phyloP scores from a whole-genome alignment of 2,329 filamentous ascomycete species.

The Parasarocladium wereldwijsianum region DNA sequence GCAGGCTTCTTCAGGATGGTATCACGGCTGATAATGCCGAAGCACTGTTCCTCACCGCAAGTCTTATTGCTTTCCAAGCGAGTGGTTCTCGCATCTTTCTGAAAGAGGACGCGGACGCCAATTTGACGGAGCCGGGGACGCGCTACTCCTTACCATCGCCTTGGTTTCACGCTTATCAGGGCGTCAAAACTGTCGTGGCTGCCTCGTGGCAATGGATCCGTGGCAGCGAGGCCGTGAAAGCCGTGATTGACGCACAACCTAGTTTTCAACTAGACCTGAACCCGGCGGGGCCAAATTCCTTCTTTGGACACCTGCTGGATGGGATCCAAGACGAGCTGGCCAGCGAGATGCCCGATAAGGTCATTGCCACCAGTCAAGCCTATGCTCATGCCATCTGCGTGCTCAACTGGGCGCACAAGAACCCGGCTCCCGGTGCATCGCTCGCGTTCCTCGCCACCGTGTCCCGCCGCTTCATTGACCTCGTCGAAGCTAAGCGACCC shows the following conservation, averaged over 20 bases:
- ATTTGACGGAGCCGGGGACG: slow-evolving; percentile 19
- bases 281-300: slow-evolving; percentile 32
- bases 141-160: slow-evolving; percentile 44
- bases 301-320: slow-evolving; percentile 46
- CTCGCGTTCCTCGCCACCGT: slow-evolving; percentile 52
- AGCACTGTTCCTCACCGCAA: slow-evolving; percentile 45
- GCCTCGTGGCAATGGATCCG: slow-evolving; percentile 51
- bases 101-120: slow-evolving; percentile 33
- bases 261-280: slow-evolving; percentile 45
- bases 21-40: slow-evolving; percentile 46
- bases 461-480: slow-evolving; percentile 43
- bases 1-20: slow-evolving; percentile 37
- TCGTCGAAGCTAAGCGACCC: slow-evolving; percentile 42
- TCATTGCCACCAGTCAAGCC: slow-evolving; percentile 27
- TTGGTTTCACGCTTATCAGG: slow-evolving; percentile 55
- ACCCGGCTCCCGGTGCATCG: slow-evolving; percentile 41
- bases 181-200: slow-evolving; percentile 50
- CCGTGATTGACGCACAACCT: slow-evolving; percentile 50
- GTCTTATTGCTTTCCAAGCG: slow-evolving; percentile 53
- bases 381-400: slow-evolving; percentile 52
- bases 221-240: slow-evolving; percentile 38
- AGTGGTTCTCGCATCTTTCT: slow-evolving; percentile 47
- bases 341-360: slow-evolving; percentile 15
- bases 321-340: slow-evolving; percentile 41
- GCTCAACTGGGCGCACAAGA: slow-evolving; percentile 50